Evolutionary conservation across 805 yeast species (phyloP).

Genomic region (Candida dajiaensis): DNA sequence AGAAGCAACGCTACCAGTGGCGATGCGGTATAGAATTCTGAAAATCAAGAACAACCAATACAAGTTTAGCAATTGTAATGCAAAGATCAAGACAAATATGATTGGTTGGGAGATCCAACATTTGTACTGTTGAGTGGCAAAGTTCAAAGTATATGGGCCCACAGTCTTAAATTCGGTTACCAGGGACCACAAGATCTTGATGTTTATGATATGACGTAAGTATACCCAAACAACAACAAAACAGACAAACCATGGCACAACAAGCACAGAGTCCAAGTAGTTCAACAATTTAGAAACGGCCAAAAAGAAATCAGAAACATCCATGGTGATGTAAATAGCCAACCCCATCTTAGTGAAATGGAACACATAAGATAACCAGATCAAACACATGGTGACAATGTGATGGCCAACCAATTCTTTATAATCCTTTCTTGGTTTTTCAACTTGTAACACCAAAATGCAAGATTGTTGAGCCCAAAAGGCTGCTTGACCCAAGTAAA

Average conservation of each 20-base stretch:
- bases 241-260: constrained; percentile 59
- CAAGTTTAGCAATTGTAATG: constrained; percentile 77
- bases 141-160: constrained; percentile 76
- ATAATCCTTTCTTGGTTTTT: constrained; percentile 93
- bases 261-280: constrained; percentile 64
- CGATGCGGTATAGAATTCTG: constrained; percentile 66
- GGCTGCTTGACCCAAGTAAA: constrained; percentile 88
- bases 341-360: constrained; percentile 97
- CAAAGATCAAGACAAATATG: constrained; percentile 69
- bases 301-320: constrained; percentile 84
- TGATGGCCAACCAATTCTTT: constrained; percentile 90
- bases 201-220: constrained; percentile 79
- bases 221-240: constrained; percentile 80
- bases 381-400: constrained; percentile 80
- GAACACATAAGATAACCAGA: constrained; percentile 83
- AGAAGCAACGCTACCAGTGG: constrained; percentile 51
- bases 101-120: constrained; percentile 94
- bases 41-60: constrained; percentile 85
- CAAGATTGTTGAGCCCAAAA: constrained; percentile 97
- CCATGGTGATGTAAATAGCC: constrained; percentile 91
- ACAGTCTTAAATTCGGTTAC: constrained; percentile 81
- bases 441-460: constrained; percentile 75
- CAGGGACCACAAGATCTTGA: constrained; percentile 77
- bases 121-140: constrained; percentile 89
- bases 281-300: constrained; percentile 82